Percentiles rank a stretch among this genome's conserved stretches.
Evolutionary conservation across 2,329 filamentous ascomycete genomes (phyloP).

Genomic region (Penicillium sp.): DNA sequence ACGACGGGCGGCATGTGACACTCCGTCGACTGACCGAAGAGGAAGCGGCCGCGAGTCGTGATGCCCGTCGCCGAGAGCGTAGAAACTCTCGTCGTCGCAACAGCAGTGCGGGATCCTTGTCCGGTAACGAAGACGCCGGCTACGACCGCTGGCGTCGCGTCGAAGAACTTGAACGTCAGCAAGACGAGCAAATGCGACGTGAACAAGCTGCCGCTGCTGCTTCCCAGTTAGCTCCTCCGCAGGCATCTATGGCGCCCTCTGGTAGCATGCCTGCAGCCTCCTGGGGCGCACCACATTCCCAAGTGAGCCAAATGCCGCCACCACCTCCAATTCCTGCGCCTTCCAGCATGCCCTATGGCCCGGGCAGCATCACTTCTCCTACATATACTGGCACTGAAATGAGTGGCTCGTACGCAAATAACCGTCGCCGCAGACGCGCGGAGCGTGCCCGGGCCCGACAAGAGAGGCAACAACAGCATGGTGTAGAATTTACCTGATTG

Average conservation of each 20-base stretch:
- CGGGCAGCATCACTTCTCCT: constrained; percentile 44
- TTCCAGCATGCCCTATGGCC: constrained; percentile 42
- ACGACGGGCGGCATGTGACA: constrained; percentile 63
- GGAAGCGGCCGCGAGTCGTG: constrained; percentile 61
- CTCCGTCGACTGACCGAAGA: constrained; percentile 61
- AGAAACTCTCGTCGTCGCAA: constrained; percentile 41
- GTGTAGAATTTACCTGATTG: constrained; percentile 51
- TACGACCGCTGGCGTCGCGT: constrained; percentile 50
- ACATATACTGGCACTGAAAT: constrained; percentile 51
- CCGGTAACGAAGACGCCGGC: constrained; percentile 40
- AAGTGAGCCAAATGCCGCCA: constrained; percentile 27
- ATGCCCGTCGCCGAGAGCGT: constrained; percentile 51
- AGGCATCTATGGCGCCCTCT: constrained; percentile 25
- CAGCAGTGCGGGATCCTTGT: constrained; percentile 44
- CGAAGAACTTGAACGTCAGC: constrained; percentile 49
- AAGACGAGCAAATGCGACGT: constrained; percentile 45
- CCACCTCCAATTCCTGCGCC: constrained; percentile 39
- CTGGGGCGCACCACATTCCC: constrained; percentile 24
- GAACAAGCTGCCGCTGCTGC: constrained; percentile 36
- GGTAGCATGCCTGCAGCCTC: constrained; percentile 26
- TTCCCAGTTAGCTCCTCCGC: constrained; percentile 22
- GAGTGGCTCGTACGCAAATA: constrained; percentile 54
- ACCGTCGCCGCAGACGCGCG: constrained; percentile 53
- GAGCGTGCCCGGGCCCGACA: constrained; percentile 50
- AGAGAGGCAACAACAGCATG: constrained; percentile 45